phyloP scores from a whole-genome alignment of 75 land plant species.

The Larix kaempferi region DNA sequence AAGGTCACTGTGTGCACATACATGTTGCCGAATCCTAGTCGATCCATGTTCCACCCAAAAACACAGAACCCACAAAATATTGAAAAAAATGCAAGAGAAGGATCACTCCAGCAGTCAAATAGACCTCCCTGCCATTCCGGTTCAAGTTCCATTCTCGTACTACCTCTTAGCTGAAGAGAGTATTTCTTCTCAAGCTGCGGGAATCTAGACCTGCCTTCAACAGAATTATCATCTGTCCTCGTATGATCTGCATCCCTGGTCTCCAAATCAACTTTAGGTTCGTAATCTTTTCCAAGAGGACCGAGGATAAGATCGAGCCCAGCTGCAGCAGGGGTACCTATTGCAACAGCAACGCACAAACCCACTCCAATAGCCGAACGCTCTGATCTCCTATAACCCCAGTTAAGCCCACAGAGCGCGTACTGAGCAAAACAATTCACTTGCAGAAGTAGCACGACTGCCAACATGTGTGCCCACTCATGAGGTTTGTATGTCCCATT shows the following conservation, averaged over 20 bases:
- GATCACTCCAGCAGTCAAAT: constrained; percentile 55
- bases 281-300: constrained; percentile 67
- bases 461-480: constrained; percentile 70
- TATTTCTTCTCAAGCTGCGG: constrained; percentile 29
- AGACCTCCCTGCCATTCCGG: constrained; percentile 75
- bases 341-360: constrained; percentile 44
- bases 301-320: constrained; percentile 51
- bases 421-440: constrained; percentile 76
- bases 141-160: constrained; percentile 20
- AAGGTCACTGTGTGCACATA: constrained; percentile 82
- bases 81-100: constrained; percentile 39
- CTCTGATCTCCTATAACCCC: constrained; percentile 64
- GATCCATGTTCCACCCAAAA: constrained; percentile 90
- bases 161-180: constrained; percentile 48
- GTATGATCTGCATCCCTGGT: constrained; percentile 32
- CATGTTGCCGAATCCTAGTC: constrained; percentile 92
- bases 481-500: constrained; percentile 57
- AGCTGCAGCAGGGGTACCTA: constrained; percentile 53
- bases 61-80: constrained; percentile 68
- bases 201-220: background rate
- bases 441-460: constrained; percentile 63
- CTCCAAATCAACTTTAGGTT: constrained; percentile 1
- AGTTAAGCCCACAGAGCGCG: constrained; percentile 67
- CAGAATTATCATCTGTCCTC: background rate
- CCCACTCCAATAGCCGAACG: constrained; percentile 61